Evolutionary conservation across 257 asterid genomes (phyloP).

Genomic region (Paraleonurus japonicus): DNA sequence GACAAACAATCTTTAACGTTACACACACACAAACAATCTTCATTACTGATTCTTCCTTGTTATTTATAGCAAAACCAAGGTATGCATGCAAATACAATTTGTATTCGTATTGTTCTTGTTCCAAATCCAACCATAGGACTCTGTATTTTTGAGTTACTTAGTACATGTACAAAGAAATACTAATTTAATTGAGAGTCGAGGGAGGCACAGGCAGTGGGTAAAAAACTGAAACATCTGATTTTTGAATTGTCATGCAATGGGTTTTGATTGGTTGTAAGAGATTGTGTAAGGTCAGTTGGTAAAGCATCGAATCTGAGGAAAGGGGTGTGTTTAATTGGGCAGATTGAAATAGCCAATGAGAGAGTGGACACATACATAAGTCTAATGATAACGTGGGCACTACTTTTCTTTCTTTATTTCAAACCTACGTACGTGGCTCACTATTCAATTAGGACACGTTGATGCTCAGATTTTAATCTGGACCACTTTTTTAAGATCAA

Average conservation of each 20-base stretch:
- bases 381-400: conserved; percentile 40
- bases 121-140: too few relatives aligned
- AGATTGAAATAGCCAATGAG: conserved; percentile 22
- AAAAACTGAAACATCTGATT: too few relatives aligned
- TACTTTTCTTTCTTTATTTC: conserved; percentile 35
- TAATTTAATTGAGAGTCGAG: too few relatives aligned
- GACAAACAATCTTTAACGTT: background rate
- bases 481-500: background rate
- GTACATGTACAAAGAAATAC: too few relatives aligned
- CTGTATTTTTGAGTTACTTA: too few relatives aligned
- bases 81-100: background rate
- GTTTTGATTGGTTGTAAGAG: conserved; percentile 33
- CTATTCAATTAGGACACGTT: conserved; percentile 13
- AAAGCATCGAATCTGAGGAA: conserved; percentile 45
- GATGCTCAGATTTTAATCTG: background rate
- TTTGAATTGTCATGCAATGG: background rate
- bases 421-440: conserved; percentile 32
- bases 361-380: conserved; percentile 37
- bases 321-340: conserved; percentile 34
- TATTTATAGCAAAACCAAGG: background rate
- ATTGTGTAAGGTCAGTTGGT: conserved; percentile 36
- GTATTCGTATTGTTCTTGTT: too few relatives aligned
- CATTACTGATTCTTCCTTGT: background rate
- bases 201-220: too few relatives aligned
- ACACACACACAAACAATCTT: background rate